Conservation (phyloP, 805 yeast species). For the Tetrapisispora pingtungensis region DNA sequence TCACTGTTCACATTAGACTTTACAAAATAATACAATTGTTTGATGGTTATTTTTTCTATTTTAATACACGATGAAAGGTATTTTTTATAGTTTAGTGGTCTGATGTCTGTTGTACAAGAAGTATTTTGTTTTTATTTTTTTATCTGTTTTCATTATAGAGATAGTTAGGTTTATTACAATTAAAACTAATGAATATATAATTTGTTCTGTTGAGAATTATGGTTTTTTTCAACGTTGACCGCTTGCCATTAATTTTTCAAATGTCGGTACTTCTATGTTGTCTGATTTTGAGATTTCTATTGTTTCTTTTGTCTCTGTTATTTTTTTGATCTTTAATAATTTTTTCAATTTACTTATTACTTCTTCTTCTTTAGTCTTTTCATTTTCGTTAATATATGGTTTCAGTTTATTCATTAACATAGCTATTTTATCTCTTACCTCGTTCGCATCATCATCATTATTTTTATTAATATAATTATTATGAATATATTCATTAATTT, state of each 20-base stretch:
- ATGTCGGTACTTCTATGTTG: conserved; percentile 10
- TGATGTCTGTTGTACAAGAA: too few species aligned
- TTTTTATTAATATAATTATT: conserved; percentile 7
- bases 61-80: too few species aligned
- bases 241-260: conserved; percentile 14
- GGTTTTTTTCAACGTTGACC: conserved; percentile 8
- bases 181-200: too few species aligned
- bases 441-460: not conserved
- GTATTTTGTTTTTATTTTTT: too few species aligned
- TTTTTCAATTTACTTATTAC: conserved; percentile 5
- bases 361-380: not conserved
- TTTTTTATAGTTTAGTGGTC: too few species aligned
- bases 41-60: too few species aligned
- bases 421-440: conserved; percentile 11
- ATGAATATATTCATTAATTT: conserved; percentile 19
- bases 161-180: too few species aligned
- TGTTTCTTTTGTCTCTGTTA: not conserved
- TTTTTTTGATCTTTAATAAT: not conserved
- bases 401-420: conserved; percentile 24
- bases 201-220: too few species aligned
- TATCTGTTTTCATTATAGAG: too few species aligned
- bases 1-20: too few species aligned
- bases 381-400: conserved; percentile 11
- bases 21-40: too few species aligned
- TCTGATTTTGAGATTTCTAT: conserved; percentile 5